phyloP scores from a whole-genome alignment of 2,329 filamentous ascomycete species.

The Teratosphaeria zuluensis region DNA sequence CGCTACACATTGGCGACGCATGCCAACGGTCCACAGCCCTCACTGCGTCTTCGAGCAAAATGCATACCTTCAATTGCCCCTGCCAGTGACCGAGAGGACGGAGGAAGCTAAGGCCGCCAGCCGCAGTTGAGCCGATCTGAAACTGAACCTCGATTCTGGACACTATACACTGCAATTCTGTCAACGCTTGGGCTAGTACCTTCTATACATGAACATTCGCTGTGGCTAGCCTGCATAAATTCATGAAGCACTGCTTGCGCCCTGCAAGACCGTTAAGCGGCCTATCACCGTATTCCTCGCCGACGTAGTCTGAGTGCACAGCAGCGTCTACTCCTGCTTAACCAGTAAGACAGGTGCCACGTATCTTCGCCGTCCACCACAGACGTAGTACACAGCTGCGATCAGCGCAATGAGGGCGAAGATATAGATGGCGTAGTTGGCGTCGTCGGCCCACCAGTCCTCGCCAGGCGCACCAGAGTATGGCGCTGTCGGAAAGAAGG shows the following conservation, averaged over 20 bases:
- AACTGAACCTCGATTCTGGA: neutral
- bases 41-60: neutral
- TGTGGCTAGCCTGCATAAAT: neutral
- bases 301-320: neutral
- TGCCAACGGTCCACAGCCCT: neutral
- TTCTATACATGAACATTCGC: neutral
- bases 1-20: neutral
- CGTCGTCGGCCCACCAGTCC: constrained; percentile 14
- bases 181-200: neutral
- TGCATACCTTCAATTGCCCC: no score
- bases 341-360: constrained; percentile 22
- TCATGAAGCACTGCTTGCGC: neutral
- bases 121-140: neutral
- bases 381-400: constrained; percentile 18
- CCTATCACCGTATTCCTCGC: neutral
- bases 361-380: constrained; percentile 19
- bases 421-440: constrained; percentile 27
- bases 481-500: constrained; percentile 23
- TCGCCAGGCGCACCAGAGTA: constrained; percentile 6
- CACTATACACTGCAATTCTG: neutral
- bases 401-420: constrained; percentile 17
- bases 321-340: constrained; percentile 15
- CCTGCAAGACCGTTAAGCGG: neutral
- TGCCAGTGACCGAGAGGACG: no score
- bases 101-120: no score